Percentiles rank a stretch among this genome's conserved stretches.
Evolutionary conservation across 371 early-diverging fungal genomes (phyloP).

Genomic region (Mucor plumbeus): DNA sequence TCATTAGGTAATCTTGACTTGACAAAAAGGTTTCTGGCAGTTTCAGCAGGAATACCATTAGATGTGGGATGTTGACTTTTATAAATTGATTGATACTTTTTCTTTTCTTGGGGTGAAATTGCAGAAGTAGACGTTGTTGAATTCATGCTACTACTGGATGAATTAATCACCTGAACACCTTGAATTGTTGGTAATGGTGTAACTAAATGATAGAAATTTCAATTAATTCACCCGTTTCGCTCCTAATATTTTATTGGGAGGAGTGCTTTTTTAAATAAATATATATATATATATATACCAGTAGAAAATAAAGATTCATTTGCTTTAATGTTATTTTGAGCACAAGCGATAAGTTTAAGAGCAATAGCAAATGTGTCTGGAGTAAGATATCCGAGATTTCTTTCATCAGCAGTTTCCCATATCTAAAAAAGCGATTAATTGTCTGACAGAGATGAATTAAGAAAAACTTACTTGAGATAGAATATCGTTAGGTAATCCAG

Average conservation of each 20-base stretch:
- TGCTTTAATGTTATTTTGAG: constrained; percentile 34
- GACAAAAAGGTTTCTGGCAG: constrained; percentile 25
- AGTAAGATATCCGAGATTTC: constrained; percentile 38
- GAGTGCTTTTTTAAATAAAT: too few species aligned
- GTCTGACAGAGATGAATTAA: background rate
- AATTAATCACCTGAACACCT: constrained; percentile 33
- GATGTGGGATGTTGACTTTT: constrained; percentile 20
- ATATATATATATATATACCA: too few species aligned
- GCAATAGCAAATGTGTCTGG: constrained; percentile 38
- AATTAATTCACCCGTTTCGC: background rate
- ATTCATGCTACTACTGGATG: background rate
- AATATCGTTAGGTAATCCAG: constrained; percentile 63
- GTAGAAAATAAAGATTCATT: constrained; percentile 34
- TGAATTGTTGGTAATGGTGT: constrained; percentile 55
- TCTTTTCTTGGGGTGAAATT: constrained; percentile 25
- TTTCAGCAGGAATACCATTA: constrained; percentile 27
- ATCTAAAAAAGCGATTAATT: constrained; percentile 21
- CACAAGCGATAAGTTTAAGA: constrained; percentile 42
- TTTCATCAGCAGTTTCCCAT: constrained; percentile 40
- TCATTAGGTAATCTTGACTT: constrained; percentile 34
- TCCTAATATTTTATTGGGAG: background rate
- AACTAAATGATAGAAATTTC: constrained; percentile 10
- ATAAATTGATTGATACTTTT: constrained; percentile 29
- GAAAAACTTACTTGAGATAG: constrained; percentile 66
- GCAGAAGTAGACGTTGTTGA: background rate